Conservation (phyloP, 2,329 filamentous ascomycete genomes). For the Aspergillus jensenii region DNA sequence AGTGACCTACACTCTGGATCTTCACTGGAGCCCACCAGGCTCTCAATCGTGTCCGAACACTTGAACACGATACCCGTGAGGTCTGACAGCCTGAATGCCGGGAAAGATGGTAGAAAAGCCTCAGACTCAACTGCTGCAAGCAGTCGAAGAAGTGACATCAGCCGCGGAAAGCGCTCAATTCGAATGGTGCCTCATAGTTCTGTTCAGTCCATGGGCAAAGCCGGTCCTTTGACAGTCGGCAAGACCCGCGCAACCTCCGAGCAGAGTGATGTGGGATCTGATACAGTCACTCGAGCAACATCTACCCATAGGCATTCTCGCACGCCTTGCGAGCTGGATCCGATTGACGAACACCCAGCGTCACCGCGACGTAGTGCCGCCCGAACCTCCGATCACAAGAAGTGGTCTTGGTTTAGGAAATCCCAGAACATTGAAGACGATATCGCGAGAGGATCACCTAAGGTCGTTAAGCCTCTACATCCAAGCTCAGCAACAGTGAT, state of each 20-base stretch:
- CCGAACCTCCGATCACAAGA: constrained; percentile 35
- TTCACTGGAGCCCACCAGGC: constrained; percentile 22
- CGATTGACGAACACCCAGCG: constrained; percentile 43
- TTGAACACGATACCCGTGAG: constrained; percentile 11
- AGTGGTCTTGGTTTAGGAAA: constrained; percentile 49
- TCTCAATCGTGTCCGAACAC: constrained; percentile 57
- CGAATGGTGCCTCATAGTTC: constrained; percentile 57
- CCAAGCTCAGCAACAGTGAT: constrained; percentile 27
- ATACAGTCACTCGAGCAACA: constrained; percentile 10
- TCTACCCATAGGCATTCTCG: constrained; percentile 27
- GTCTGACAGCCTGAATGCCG: neutral
- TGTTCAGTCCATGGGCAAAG: constrained; percentile 41
- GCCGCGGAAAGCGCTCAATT: constrained; percentile 48
- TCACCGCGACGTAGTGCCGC: constrained; percentile 29
- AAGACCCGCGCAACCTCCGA: constrained; percentile 37
- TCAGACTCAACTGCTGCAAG: constrained; percentile 8
- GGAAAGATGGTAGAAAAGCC: constrained; percentile 5
- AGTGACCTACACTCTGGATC: constrained; percentile 20
- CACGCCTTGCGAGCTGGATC: constrained; percentile 37
- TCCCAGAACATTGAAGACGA: constrained; percentile 28
- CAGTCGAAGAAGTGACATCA: constrained; percentile 12
- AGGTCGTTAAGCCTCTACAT: constrained; percentile 24
- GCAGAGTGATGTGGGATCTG: constrained; percentile 1
- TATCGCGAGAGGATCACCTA: constrained; percentile 16
- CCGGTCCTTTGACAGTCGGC: constrained; percentile 57